A percentile compares a stretch with the other conserved stretches of the same genome.
Evolutionary conservation across 148 eudicot species (phyloP).

Genomic region (Chenopodium formosanum): DNA sequence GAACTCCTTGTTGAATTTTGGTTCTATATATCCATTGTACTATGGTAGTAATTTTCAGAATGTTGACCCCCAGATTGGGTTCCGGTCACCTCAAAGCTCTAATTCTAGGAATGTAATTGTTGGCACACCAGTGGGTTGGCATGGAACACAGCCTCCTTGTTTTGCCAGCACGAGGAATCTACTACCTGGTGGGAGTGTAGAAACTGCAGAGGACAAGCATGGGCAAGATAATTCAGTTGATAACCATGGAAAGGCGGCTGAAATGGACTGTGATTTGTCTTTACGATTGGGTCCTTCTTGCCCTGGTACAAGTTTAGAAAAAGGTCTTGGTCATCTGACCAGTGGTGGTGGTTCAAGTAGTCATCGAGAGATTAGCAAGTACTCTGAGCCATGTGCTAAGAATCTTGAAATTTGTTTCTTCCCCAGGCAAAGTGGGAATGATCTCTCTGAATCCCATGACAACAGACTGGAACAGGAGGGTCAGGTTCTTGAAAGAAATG

Average conservation of each 20-base stretch:
- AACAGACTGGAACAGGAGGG: slow-evolving; percentile 39
- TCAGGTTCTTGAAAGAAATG: slow-evolving; percentile 35
- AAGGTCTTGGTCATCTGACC: slow-evolving; percentile 25
- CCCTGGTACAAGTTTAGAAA: slow-evolving; percentile 25
- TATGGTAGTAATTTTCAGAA: slow-evolving; percentile 47
- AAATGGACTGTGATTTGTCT: slow-evolving; percentile 63
- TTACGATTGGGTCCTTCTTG: slow-evolving; percentile 71
- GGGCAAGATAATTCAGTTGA: slow-evolving; percentile 31
- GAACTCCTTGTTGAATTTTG: slow-evolving; percentile 31
- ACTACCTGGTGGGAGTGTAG: slow-evolving; percentile 29
- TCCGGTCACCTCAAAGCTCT: slow-evolving; percentile 36
- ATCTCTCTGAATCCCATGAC: slow-evolving; percentile 29
- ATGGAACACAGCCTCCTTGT: slow-evolving; percentile 41
- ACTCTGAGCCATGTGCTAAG: slow-evolving; percentile 17
- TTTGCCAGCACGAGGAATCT: slow-evolving; percentile 36
- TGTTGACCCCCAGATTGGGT: slow-evolving; percentile 32
- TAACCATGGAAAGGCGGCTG: slow-evolving; percentile 31
- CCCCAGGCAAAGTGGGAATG: slow-evolving; percentile 42
- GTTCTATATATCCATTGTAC: slow-evolving; percentile 70
- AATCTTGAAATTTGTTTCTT: slow-evolving; percentile 54
- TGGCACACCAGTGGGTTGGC: slow-evolving; percentile 67
- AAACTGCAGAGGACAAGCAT: slow-evolving; percentile 16
- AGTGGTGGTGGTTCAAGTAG: slow-evolving; percentile 35
- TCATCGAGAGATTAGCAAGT: slow-evolving; percentile 30
- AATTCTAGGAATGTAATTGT: slow-evolving; percentile 47